Evolutionary conservation across 768 basidiomycete species (phyloP).

Genomic region (Leccinum barrowsii): DNA sequence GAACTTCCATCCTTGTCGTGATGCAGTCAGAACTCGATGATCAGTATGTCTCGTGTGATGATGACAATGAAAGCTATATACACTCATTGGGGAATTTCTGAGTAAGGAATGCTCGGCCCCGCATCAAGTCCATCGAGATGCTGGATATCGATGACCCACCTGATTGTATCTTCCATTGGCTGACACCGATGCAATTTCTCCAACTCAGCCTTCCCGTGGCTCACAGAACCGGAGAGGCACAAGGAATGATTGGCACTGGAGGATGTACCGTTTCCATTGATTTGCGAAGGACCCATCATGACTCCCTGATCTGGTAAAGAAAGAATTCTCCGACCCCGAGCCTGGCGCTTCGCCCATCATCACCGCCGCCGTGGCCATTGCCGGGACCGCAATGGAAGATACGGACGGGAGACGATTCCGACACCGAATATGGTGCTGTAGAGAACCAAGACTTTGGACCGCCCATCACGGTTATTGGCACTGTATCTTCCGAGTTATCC

Average conservation of each 20-base stretch:
- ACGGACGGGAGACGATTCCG: background rate
- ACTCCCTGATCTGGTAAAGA: too few relatives aligned
- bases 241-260: background rate
- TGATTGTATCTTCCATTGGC: background rate
- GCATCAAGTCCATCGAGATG: background rate
- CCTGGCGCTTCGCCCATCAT: background rate
- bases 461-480: background rate
- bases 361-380: background rate
- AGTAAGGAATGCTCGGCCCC: background rate
- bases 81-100: background rate
- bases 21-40: background rate
- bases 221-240: background rate
- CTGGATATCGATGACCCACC: background rate
- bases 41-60: background rate
- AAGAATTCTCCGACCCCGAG: too few relatives aligned
- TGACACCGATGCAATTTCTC: background rate
- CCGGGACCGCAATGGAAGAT: background rate
- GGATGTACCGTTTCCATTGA: background rate
- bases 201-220: background rate
- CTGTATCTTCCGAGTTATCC: background rate
- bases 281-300: background rate
- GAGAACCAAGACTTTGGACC: background rate
- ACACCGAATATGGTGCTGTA: background rate
- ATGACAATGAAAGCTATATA: background rate
- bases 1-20: background rate